phyloP scores from a whole-genome alignment of 345 rosid genomes.

The Sisymbrium altissimum region DNA sequence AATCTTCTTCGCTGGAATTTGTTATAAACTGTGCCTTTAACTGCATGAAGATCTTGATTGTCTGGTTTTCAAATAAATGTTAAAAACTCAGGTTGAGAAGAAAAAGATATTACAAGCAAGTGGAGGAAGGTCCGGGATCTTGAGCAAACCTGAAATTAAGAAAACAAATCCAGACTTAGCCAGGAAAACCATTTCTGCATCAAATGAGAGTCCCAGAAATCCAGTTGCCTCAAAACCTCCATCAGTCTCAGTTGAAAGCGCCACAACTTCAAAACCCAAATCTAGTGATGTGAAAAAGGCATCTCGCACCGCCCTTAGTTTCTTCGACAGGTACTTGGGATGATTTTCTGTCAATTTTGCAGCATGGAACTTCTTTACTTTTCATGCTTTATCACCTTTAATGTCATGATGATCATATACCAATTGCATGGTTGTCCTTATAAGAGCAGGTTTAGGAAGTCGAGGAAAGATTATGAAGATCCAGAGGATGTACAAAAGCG shows the following conservation, averaged over 20 bases:
- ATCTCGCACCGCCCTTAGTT: conserved; percentile 41
- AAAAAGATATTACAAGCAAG: conserved; percentile 74
- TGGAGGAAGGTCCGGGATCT: conserved; percentile 42
- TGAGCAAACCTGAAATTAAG: conserved; percentile 35
- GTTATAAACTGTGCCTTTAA: not conserved
- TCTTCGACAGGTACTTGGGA: conserved; percentile 70
- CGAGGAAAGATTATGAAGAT: conserved; percentile 45
- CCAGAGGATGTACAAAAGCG: conserved; percentile 35
- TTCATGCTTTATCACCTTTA: not conserved
- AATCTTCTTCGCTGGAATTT: not conserved
- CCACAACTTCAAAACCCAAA: conserved; percentile 29
- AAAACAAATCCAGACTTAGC: conserved; percentile 32
- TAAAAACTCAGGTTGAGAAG: conserved; percentile 66
- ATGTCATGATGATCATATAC: not conserved
- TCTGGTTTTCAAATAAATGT: not conserved
- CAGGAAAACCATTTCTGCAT: conserved; percentile 26
- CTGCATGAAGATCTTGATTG: conserved; percentile 1
- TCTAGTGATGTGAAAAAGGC: conserved; percentile 46
- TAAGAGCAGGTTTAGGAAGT: conserved; percentile 65
- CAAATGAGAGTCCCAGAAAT: conserved; percentile 30
- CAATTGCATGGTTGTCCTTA: not conserved
- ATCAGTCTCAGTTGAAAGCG: conserved; percentile 35
- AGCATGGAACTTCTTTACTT: not conserved
- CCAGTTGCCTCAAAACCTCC: conserved; percentile 33
- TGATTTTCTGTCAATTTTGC: not conserved